Evolutionary conservation across 2,329 filamentous ascomycete genomes (phyloP).

Genomic region (Clonostachys rhizophaga): DNA sequence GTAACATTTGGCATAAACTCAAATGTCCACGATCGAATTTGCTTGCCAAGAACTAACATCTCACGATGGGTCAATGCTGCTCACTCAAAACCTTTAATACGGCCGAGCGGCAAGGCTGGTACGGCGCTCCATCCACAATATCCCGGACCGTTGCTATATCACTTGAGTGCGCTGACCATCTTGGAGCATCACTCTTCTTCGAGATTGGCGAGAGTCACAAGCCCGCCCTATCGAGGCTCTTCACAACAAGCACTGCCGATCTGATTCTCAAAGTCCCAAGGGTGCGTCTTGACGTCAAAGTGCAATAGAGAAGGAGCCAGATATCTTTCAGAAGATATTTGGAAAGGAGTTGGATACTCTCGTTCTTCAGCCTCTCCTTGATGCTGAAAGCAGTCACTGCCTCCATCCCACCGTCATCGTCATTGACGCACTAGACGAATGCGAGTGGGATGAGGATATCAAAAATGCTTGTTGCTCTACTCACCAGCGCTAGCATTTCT

Average conservation of each 20-base stretch:
- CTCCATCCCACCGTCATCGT: neutral
- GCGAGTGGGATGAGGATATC: neutral
- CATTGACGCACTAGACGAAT: neutral
- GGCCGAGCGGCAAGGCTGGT: constrained; percentile 1
- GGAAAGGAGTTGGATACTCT: neutral
- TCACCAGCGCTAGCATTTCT: neutral
- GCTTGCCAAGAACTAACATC: neutral
- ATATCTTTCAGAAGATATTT: neutral
- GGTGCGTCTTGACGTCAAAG: neutral
- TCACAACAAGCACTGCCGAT: neutral
- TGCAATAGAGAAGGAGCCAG: neutral
- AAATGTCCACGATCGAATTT: neutral
- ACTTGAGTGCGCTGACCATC: neutral
- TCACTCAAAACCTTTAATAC: neutral
- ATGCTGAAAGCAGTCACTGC: neutral
- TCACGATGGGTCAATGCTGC: neutral
- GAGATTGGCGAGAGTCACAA: neutral
- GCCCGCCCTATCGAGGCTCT: neutral
- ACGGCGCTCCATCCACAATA: constrained; percentile 1
- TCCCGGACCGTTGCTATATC: neutral
- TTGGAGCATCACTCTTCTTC: neutral
- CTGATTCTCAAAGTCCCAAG: neutral
- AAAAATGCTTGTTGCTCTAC: constrained; percentile 1
- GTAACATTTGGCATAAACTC: neutral
- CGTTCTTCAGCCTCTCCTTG: neutral